These are phyloP conservation scores for Aspergillus sp. DNA, from an alignment of 2,329 filamentous ascomycete genomes.

Conservation along the genomic window DNA sequence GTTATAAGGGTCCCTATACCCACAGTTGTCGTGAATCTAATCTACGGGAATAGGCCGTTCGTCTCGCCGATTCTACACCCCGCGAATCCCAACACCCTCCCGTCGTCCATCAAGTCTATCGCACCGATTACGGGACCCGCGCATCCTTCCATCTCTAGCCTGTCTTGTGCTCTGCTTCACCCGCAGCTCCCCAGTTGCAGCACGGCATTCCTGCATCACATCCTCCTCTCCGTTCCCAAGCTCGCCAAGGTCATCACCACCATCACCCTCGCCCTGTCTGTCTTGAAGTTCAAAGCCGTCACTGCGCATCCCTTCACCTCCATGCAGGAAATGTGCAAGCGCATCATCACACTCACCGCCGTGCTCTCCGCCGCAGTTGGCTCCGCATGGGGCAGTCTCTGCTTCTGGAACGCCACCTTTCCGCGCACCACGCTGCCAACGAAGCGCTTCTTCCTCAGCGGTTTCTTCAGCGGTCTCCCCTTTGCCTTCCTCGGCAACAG, in stretches of 20 bases:
- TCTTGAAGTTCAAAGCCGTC: conserved; percentile 60
- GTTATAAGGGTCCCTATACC: conserved; percentile 26
- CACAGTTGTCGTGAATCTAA: not conserved
- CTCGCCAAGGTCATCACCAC: conserved; percentile 63
- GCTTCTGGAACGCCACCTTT: conserved; percentile 74
- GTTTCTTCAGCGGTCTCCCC: conserved; percentile 67
- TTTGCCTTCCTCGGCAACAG: conserved; percentile 61
- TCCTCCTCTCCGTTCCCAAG: conserved; percentile 71
- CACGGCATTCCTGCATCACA: conserved; percentile 79
- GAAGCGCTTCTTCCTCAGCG: conserved; percentile 82
- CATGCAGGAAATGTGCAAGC: conserved; percentile 57
- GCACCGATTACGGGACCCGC: conserved; percentile 72
- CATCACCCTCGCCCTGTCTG: conserved; percentile 57
- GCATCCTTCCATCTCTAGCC: conserved; percentile 73
- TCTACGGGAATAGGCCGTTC: conserved; percentile 50
- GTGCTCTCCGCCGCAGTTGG: conserved; percentile 78
- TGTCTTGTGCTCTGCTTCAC: conserved; percentile 85
- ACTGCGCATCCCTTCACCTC: conserved; percentile 61
- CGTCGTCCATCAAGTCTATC: conserved; percentile 60
- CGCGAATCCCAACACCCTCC: conserved; percentile 46
- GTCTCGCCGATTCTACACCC: conserved; percentile 83
- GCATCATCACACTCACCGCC: conserved; percentile 64
- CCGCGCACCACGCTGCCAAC: conserved; percentile 67
- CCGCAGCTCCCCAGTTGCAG: conserved; percentile 80
- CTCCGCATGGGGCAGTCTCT: conserved; percentile 80